Evolutionary conservation across 768 basidiomycete species (phyloP).

Genomic region (Auricularia auricula-judae): DNA sequence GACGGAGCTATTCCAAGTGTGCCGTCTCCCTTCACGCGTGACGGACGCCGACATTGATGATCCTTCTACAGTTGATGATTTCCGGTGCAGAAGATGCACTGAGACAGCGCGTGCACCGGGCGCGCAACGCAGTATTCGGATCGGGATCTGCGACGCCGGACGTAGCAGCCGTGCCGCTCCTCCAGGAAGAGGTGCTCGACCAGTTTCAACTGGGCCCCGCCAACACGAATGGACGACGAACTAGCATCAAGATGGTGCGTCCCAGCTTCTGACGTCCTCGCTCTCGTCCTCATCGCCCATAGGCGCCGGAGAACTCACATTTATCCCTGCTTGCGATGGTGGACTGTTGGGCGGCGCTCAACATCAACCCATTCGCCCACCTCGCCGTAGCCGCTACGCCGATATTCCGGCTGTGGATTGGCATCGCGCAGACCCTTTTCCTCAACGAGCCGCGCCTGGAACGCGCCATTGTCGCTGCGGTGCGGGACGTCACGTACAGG

Average conservation of each 20-base stretch:
- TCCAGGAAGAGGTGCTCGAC: slow-evolving; percentile 79
- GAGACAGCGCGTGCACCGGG: slow-evolving; percentile 60
- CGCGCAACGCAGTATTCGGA: slow-evolving; percentile 69
- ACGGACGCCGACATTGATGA: neutral
- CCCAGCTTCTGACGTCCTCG: slow-evolving; percentile 4
- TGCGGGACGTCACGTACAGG: slow-evolving; percentile 69
- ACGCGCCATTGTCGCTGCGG: slow-evolving; percentile 60
- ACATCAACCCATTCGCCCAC: slow-evolving; percentile 83
- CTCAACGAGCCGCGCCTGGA: slow-evolving; percentile 52
- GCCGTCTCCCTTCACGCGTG: neutral
- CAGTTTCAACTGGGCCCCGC: slow-evolving; percentile 69
- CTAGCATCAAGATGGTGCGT: slow-evolving; percentile 8
- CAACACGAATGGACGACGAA: no score
- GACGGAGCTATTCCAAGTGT: slow-evolving; percentile 67
- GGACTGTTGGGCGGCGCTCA: slow-evolving; percentile 87
- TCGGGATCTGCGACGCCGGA: slow-evolving; percentile 13
- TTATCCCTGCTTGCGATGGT: slow-evolving; percentile 95
- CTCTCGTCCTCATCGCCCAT: neutral
- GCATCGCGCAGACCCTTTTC: slow-evolving; percentile 94
- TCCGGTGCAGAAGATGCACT: slow-evolving; percentile 43
- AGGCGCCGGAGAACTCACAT: slow-evolving; percentile 67
- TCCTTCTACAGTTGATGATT: slow-evolving; percentile 62
- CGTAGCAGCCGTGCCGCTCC: slow-evolving; percentile 31
- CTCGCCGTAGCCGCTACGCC: slow-evolving; percentile 91
- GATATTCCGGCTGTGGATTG: slow-evolving; percentile 92